A percentile compares a stretch with the other conserved stretches of the same genome.
phyloP scores from a whole-genome alignment of 2,329 filamentous ascomycete species.

The Furcasterigmium sp. region DNA sequence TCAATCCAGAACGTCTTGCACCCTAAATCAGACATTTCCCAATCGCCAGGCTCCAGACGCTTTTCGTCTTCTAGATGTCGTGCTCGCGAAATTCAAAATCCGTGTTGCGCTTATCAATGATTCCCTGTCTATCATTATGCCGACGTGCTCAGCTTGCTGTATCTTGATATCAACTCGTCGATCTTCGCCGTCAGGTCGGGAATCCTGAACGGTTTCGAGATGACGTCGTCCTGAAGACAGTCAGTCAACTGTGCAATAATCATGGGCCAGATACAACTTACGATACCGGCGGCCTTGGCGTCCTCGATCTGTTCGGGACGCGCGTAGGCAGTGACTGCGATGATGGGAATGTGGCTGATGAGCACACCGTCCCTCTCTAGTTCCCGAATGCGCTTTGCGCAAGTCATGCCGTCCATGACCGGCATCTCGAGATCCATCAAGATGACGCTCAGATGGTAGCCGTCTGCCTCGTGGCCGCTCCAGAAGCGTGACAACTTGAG shows the following conservation, averaged over 20 bases:
- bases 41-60: neutral
- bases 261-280: conserved; percentile 36
- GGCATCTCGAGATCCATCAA: conserved; percentile 84
- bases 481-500: conserved; percentile 52
- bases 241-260: no score
- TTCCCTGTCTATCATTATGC: conserved; percentile 1
- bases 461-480: conserved; percentile 39
- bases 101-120: conserved; percentile 2
- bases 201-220: conserved; percentile 76
- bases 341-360: conserved; percentile 65
- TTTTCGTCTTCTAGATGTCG: neutral
- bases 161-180: conserved; percentile 45
- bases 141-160: conserved; percentile 22
- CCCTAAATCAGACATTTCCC: no score
- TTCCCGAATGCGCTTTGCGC: conserved; percentile 63
- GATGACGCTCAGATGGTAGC: conserved; percentile 58
- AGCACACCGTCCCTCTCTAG: conserved; percentile 59
- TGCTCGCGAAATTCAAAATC: neutral
- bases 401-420: conserved; percentile 75
- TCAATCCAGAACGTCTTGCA: no score
- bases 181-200: conserved; percentile 66
- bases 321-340: conserved; percentile 80
- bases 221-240: conserved; percentile 57
- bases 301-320: conserved; percentile 67
- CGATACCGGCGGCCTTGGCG: conserved; percentile 68